Evolutionary conservation across 1,284 basidiomycete genomes (phyloP).

Genomic region (Leccinum cinnamomeum): DNA sequence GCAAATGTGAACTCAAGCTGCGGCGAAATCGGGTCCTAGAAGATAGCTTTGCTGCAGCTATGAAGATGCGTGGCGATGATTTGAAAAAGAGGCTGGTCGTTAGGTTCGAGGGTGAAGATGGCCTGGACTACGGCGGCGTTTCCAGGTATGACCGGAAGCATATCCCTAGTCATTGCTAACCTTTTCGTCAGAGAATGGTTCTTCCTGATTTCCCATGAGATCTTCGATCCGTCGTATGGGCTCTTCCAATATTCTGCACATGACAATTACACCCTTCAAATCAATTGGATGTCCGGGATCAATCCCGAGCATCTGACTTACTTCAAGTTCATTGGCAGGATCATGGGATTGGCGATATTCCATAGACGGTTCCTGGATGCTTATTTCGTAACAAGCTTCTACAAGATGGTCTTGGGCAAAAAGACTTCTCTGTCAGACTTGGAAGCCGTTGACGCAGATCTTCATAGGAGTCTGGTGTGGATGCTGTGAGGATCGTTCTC

Average conservation of each 20-base stretch:
- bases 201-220: slow-evolving; percentile 98
- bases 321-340: slow-evolving; percentile 98
- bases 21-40: slow-evolving; percentile 93
- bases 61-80: slow-evolving; percentile 92
- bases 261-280: slow-evolving; percentile 99
- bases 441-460: slow-evolving; percentile 87
- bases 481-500: slow-evolving; percentile 74
- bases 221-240: slow-evolving; percentile 99
- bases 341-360: slow-evolving; percentile 95
- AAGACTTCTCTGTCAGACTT: slow-evolving; percentile 84
- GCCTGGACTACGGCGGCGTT: slow-evolving; percentile 96
- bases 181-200: slow-evolving; percentile 85
- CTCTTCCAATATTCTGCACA: slow-evolving; percentile 99
- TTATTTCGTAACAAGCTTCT: slow-evolving; percentile 98
- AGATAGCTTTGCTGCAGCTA: slow-evolving; percentile 95
- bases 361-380: slow-evolving; percentile 98
- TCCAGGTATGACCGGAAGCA: slow-evolving; percentile 62
- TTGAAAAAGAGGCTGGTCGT: slow-evolving; percentile 98
- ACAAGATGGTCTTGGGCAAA: slow-evolving; percentile 97
- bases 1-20: slow-evolving; percentile 97
- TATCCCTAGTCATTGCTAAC: slow-evolving; percentile 4
- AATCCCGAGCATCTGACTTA: slow-evolving; percentile 99
- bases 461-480: slow-evolving; percentile 93
- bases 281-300: slow-evolving; percentile 96
- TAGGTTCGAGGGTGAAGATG: slow-evolving; percentile 98